Base-by-base conservation (phyloP, 257 asterid genomes). In the Solanum clarkiae region DNA sequence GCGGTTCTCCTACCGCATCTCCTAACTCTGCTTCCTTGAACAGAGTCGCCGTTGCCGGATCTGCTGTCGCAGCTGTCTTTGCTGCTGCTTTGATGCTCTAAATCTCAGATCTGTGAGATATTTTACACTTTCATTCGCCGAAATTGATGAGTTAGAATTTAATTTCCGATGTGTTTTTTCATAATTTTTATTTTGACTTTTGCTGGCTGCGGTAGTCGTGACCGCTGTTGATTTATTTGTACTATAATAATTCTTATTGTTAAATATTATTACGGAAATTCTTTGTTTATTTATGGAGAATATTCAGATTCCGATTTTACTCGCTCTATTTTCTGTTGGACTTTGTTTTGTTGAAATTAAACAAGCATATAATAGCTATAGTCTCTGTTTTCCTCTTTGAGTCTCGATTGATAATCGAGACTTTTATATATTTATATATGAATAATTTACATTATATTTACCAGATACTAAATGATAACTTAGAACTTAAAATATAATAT, bases 11-110 rank as follows among this genome's bases (percentile, higher is more conserved):
- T 40, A 59, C 71, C 49, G 16, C 57, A 8, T 66, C 93, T 7
- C 88, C 88, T 0, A 91, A 72, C 80, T 89, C 86, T 44, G 92
- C 92, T 16, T 26, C 90, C 6, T 87, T 89, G 66, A 91, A 90
- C 91, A 81, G 90, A 85, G 82, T 91, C 54, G 89, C 91, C n/a
- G 13, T 90, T 54, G 91, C 91, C 47, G 95, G 95, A 90, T 90
- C 95, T 75, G 88, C 90, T 22, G 92, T 85, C 29, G 84, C 80
- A 40, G 92, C 85, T 71, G 24, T 91, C 80, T 22, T 91, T 44
- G 88, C 89, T 84, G 90, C 92, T 54, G 90, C 92, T 20, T 32
- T 90, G 68, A 59, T 90, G 89, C 75, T 91, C 51, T 92, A 89
- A 88, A 86, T 85, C 85, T 88, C 36, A 45, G 40, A 74, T 74